phyloP scores from a whole-genome alignment of 2,329 filamentous ascomycete genomes.

The Remersonia thermophila region DNA sequence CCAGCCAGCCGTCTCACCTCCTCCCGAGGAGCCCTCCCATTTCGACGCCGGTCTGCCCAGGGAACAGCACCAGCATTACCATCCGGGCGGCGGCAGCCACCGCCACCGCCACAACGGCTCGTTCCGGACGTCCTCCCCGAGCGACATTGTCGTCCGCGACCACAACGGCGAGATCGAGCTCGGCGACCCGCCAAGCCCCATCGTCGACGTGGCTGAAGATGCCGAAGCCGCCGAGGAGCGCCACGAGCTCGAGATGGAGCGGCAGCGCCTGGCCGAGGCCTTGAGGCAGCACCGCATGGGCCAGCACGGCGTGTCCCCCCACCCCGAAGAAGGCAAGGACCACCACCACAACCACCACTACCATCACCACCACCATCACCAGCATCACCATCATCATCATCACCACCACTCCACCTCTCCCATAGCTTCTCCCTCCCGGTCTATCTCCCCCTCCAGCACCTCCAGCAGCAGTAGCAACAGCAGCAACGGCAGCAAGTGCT shows the following conservation, averaged over 20 bases:
- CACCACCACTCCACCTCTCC: background rate
- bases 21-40: conserved; percentile 34
- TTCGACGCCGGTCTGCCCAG: conserved; percentile 30
- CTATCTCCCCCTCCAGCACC: background rate
- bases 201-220: conserved; percentile 42
- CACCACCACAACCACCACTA: background rate
- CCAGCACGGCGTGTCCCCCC: conserved; percentile 42
- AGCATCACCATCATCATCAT: background rate
- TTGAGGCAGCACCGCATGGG: conserved; percentile 49
- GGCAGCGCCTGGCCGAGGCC: conserved; percentile 47
- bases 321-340: conserved; percentile 53
- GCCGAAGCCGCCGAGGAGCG: conserved; percentile 41
- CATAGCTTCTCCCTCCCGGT: background rate
- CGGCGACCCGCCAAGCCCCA: conserved; percentile 39
- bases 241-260: conserved; percentile 46
- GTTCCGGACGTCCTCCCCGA: conserved; percentile 24
- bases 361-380: background rate
- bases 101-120: background rate
- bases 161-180: conserved; percentile 51
- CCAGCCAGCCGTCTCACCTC: conserved; percentile 33
- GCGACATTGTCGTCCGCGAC: conserved; percentile 51
- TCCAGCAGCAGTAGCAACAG: too few species aligned
- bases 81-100: too few species aligned
- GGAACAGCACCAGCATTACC: conserved; percentile 4
- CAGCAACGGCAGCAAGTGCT: background rate